Percentiles rank a stretch among this genome's conserved stretches.
Conservation (phyloP, 352 stramenopile genomes). For the Phytophthora pisi region DNA sequence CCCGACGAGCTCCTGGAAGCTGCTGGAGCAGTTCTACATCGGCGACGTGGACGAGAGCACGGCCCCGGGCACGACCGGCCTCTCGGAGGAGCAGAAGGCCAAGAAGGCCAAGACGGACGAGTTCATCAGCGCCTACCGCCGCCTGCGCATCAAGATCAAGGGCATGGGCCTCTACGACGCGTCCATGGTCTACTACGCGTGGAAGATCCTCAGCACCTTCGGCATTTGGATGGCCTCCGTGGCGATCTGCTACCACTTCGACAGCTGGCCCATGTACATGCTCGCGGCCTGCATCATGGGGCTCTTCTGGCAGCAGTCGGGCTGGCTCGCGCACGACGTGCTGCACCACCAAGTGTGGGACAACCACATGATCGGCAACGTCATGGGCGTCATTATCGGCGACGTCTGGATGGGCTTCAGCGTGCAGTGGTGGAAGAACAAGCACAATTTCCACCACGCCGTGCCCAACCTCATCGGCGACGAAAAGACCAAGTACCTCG, state of each 20-base stretch:
- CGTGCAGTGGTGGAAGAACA: slow-evolving; percentile 98
- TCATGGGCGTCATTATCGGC: slow-evolving; percentile 94
- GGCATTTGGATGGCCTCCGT: slow-evolving; percentile 87
- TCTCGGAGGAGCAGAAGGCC: slow-evolving; percentile 54
- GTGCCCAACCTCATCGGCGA: slow-evolving; percentile 97
- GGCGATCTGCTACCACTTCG: slow-evolving; percentile 88
- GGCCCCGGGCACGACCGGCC: slow-evolving; percentile 24
- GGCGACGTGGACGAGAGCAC: slow-evolving; percentile 92
- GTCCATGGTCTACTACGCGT: slow-evolving; percentile 93
- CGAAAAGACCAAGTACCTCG: slow-evolving; percentile 75
- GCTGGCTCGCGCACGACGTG: slow-evolving; percentile 98
- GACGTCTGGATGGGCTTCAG: slow-evolving; percentile 98
- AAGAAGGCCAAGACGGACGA: slow-evolving; percentile 78
- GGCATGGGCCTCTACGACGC: slow-evolving; percentile 95
- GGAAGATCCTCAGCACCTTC: slow-evolving; percentile 95
- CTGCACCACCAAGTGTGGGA: slow-evolving; percentile 98
- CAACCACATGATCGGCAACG: slow-evolving; percentile 93
- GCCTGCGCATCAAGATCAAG: slow-evolving; percentile 94
- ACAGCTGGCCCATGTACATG: slow-evolving; percentile 89
- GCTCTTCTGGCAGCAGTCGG: slow-evolving; percentile 99
- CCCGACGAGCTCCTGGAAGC: slow-evolving; percentile 90
- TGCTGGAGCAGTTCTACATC: slow-evolving; percentile 98
- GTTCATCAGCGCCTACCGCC: slow-evolving; percentile 97
- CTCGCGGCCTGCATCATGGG: slow-evolving; percentile 92
- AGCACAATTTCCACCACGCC: slow-evolving; percentile 99